These are phyloP conservation scores for Exophiala oligosperma DNA, from an alignment of 2,329 filamentous ascomycete genomes.

Conservation along the genomic window DNA sequence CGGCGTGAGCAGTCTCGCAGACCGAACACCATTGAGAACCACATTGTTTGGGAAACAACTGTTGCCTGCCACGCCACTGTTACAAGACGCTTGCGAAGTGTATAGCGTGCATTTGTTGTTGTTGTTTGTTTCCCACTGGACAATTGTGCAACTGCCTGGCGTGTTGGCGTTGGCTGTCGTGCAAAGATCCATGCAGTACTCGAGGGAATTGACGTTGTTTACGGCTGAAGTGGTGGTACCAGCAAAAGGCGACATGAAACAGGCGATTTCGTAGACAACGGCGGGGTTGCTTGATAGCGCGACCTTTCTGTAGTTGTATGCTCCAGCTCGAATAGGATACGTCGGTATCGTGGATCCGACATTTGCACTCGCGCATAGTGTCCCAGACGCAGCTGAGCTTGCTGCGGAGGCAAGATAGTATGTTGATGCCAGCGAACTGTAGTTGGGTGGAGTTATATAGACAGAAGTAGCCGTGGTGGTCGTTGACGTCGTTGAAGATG, in stretches of 20 bases:
- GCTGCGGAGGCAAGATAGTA: neutral
- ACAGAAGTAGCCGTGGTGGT: neutral
- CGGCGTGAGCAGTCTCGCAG: neutral
- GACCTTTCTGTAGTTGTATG: conserved; percentile 1
- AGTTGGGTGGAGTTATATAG: neutral
- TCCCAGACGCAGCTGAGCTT: neutral
- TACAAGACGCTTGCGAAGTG: neutral
- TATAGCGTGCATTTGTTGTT: neutral
- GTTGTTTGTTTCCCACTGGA: neutral
- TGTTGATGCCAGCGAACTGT: neutral
- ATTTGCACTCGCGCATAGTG: neutral
- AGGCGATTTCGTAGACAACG: neutral
- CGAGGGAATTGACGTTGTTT: neutral
- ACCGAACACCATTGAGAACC: neutral
- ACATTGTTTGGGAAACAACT: neutral
- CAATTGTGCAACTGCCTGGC: neutral
- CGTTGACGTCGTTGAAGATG: neutral
- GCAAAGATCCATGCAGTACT: conserved; percentile 1
- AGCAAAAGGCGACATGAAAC: neutral
- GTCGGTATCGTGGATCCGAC: neutral
- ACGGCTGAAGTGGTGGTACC: neutral
- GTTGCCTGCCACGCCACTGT: neutral
- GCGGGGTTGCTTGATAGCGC: neutral
- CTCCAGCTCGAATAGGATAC: neutral
- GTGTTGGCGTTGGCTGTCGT: neutral